A percentile compares a stretch with the other conserved stretches of the same genome.
Evolutionary conservation across 805 yeast species (phyloP).

Genomic region (Kodamaea kaohsiungensis): DNA sequence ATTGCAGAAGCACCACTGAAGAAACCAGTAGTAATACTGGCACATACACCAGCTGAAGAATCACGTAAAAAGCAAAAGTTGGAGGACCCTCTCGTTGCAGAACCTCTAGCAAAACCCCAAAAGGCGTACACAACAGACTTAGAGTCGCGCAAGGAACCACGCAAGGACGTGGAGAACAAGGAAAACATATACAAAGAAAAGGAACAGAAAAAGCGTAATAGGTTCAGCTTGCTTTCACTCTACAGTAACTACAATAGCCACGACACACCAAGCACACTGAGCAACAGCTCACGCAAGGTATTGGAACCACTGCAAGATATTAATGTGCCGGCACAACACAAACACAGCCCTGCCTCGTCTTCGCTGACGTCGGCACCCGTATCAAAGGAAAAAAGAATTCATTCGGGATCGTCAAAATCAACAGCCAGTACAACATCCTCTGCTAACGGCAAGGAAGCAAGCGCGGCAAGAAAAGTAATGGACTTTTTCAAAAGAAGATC

Average conservation of each 20-base stretch:
- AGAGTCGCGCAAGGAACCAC: conserved; percentile 1
- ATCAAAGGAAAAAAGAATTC: conserved; percentile 23
- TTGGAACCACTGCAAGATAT: conserved; percentile 35
- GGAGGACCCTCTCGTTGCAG: conserved; percentile 5
- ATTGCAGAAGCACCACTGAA: conserved; percentile 10
- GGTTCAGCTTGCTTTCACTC: conserved; percentile 46
- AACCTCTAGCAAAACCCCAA: not conserved
- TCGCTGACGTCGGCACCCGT: conserved; percentile 1
- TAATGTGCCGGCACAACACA: conserved; percentile 18
- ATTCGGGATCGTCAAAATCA: conserved; percentile 35
- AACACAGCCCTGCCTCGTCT: conserved; percentile 3
- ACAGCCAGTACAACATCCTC: conserved; percentile 24
- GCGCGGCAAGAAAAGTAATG: conserved; percentile 76
- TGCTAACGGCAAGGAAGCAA: conserved; percentile 53
- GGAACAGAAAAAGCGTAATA: conserved; percentile 36
- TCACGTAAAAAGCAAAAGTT: conserved; percentile 4
- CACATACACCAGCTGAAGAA: not conserved
- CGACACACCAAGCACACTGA: conserved; percentile 8
- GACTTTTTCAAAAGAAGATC: conserved; percentile 74
- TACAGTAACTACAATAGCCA: conserved; percentile 34
- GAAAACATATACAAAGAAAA: conserved; percentile 25
- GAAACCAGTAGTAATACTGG: conserved; percentile 8
- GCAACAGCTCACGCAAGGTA: conserved; percentile 22
- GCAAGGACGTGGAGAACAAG: conserved; percentile 18
- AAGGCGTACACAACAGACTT: not conserved